These are phyloP conservation scores for Phaffia rhodozyma DNA, from an alignment of 1,284 basidiomycete species.

Conservation along the genomic window DNA sequence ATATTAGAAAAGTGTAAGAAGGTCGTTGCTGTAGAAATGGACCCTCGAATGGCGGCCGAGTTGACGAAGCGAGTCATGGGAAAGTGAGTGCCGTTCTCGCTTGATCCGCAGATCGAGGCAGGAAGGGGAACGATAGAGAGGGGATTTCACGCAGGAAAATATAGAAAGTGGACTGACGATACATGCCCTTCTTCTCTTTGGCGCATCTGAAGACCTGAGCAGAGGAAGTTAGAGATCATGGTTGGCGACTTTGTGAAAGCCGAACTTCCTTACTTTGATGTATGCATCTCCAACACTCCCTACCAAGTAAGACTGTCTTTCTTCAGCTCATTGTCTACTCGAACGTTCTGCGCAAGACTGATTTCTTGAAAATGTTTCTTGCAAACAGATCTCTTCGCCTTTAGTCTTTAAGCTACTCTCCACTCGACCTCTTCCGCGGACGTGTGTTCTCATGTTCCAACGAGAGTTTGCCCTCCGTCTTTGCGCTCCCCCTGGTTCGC, in stretches of 20 bases:
- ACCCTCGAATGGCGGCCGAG: slow-evolving; percentile 97
- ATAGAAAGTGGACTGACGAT: slow-evolving; percentile 2
- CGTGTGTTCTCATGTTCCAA: slow-evolving; percentile 98
- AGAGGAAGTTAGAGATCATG: slow-evolving; percentile 85
- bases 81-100: slow-evolving; percentile 54
- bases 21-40: slow-evolving; percentile 93
- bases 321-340: background rate
- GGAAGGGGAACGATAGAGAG: background rate
- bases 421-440: slow-evolving; percentile 84
- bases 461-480: slow-evolving; percentile 92
- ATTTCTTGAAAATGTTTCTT: background rate
- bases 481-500: slow-evolving; percentile 70
- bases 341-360: background rate
- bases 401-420: slow-evolving; percentile 94
- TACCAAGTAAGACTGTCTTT: slow-evolving; percentile 54
- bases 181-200: slow-evolving; percentile 2
- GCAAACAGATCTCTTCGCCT: slow-evolving; percentile 75
- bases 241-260: slow-evolving; percentile 97
- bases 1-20: slow-evolving; percentile 90
- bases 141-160: too few species aligned
- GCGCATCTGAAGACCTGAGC: slow-evolving; percentile 58
- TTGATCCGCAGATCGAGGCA: background rate
- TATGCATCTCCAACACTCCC: slow-evolving; percentile 97
- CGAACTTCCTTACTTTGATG: slow-evolving; percentile 93
- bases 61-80: slow-evolving; percentile 94